Conservation (phyloP, 139 green algal species). For the Axilococcus clingmanii region DNA sequence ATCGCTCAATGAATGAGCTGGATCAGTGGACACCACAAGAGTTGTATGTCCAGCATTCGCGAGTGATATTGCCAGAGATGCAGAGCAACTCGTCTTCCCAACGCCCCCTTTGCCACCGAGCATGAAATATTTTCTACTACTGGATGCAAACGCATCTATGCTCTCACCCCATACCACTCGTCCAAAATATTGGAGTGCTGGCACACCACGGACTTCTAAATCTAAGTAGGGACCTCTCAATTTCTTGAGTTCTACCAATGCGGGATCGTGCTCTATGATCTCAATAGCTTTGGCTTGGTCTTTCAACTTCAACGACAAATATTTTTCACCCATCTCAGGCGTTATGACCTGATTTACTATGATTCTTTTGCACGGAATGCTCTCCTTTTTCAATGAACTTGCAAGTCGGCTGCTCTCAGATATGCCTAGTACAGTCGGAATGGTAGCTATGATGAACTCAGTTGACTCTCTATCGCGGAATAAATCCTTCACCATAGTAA, state of each 20-base stretch:
- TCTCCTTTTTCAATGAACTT: constrained; percentile 57
- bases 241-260: constrained; percentile 45
- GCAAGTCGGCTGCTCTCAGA: constrained; percentile 75
- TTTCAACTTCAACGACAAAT: constrained; percentile 65
- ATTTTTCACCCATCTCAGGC: constrained; percentile 39
- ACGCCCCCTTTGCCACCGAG: constrained; percentile 96
- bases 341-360: constrained; percentile 90
- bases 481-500: constrained; percentile 65
- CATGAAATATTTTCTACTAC: constrained; percentile 53
- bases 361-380: constrained; percentile 84
- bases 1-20: constrained; percentile 94
- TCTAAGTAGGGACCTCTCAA: constrained; percentile 84
- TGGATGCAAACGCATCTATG: constrained; percentile 13
- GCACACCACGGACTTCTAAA: constrained; percentile 86
- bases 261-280: constrained; percentile 53
- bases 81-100: constrained; percentile 88
- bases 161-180: constrained; percentile 50
- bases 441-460: constrained; percentile 98
- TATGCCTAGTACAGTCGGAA: constrained; percentile 90
- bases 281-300: constrained; percentile 80
- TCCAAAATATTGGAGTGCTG: constrained; percentile 81
- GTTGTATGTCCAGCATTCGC: constrained; percentile 53
- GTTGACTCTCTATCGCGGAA: constrained; percentile 80
- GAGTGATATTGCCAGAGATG: constrained; percentile 70
- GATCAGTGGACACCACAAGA: constrained; percentile 95